Base-by-base conservation (phyloP, 768 basidiomycete genomes). In the Psilocybe cyanescens region DNA sequence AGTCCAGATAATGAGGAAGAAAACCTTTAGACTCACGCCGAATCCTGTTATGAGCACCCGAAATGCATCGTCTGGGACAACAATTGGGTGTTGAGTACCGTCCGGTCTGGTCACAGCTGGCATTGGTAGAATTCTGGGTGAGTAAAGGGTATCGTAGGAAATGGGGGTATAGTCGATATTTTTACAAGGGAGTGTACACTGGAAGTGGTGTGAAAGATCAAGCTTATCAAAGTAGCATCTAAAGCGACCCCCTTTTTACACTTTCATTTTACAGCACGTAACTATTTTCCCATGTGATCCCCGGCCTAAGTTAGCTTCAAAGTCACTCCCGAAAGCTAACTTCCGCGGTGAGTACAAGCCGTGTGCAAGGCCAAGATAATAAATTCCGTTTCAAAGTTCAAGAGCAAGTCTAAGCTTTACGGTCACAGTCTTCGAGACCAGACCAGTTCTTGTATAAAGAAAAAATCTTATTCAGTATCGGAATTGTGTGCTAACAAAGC, bases 41-140 rank as follows among this genome's bases (percentile, higher is more conserved):
- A 78, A 76, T 24, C 76, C 76, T 41, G 76, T 78, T 9, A 78
- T 48, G n/a, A 78, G 69, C 31, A 78, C 75, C 14, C 72, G 71
- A 53, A 75, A 75, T 1, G 72, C 65, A 45, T 71, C 62, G 24
- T 49, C 58, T 16, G 71, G 63, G 4, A 66, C 62, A 14, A 19
- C 50, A 9, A 30, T 45, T 17, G 48, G 45, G 11, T n/a, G 11
- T 28, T 3, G 46, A 16, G 14, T 49, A n/a, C 31, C 33, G 30
- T 53, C 51, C 16, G 56, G 31, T 57, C 31, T 35, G 12, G 30
- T 46, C n/a, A 57, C 47, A 14, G 46, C 46, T 37, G 56, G 56
- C 56, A 57, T 57, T 11, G 12, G 44, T 11, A 35, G 47, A n/a
- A 33, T 49, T n/a, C 51, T 51, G n/a, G 56, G 19, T 17, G 44